Evolutionary conservation across 192 early-diverging fungal genomes (phyloP).

Genomic region (Fimicolochytrium jonesii): DNA sequence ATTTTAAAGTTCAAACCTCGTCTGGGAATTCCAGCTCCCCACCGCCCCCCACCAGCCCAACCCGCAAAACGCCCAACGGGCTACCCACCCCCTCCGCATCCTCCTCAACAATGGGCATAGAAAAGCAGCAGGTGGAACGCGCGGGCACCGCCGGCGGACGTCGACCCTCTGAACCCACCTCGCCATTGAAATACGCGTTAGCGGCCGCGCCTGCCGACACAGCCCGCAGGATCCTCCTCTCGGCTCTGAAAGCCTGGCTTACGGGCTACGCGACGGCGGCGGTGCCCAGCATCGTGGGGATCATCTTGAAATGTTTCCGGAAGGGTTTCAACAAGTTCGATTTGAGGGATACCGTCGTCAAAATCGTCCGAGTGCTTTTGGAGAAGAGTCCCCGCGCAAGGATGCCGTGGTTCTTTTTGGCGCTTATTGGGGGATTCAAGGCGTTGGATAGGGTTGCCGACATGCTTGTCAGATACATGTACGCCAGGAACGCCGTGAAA

Average conservation of each 20-base stretch:
- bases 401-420: conserved; percentile 32
- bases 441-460: conserved; percentile 19
- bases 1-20: no score
- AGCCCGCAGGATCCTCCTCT: conserved; percentile 8
- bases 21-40: no score
- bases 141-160: no score
- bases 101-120: no score
- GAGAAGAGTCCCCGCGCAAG: not conserved
- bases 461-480: no score
- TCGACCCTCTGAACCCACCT: no score
- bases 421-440: conserved; percentile 22
- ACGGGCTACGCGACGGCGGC: conserved; percentile 16
- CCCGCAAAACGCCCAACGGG: no score
- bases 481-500: not conserved
- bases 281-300: conserved; percentile 5
- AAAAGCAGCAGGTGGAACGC: no score
- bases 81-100: no score
- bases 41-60: no score
- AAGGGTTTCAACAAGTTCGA: not conserved
- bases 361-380: not conserved
- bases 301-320: conserved; percentile 2
- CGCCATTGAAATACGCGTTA: no score
- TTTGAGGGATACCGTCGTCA: not conserved
- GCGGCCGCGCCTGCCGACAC: no score
- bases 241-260: conserved; percentile 18